Evolutionary conservation across 176 grass and related monocot genomes (phyloP).

Genomic region (Thalia dealbata): DNA sequence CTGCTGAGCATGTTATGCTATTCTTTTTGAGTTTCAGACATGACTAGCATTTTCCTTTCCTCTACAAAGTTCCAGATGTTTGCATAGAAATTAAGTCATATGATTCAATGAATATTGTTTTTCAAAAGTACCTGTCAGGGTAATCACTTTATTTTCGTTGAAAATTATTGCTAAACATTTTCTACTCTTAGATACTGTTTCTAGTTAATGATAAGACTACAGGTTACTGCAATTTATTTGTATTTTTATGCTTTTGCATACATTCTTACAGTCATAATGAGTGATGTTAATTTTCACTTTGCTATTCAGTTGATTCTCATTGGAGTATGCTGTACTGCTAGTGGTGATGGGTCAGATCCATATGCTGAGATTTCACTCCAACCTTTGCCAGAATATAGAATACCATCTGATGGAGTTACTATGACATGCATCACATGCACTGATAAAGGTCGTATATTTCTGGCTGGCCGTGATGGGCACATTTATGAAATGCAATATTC

Average conservation of each 20-base stretch:
- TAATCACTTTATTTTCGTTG: too few relatives aligned
- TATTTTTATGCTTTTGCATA: too few relatives aligned
- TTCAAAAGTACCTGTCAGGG: neutral
- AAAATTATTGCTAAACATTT: too few relatives aligned
- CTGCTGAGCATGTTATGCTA: neutral
- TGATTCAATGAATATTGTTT: too few relatives aligned
- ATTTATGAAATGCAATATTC: constrained; percentile 94
- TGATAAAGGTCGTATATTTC: constrained; percentile 83
- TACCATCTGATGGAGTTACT: constrained; percentile 80
- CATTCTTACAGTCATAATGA: too few relatives aligned
- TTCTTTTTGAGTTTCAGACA: neutral
- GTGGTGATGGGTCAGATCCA: constrained; percentile 66
- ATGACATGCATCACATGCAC: constrained; percentile 84
- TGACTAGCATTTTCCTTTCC: neutral
- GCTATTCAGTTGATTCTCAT: constrained; percentile 56
- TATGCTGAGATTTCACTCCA: constrained; percentile 88
- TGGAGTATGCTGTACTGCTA: constrained; percentile 80
- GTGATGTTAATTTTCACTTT: neutral
- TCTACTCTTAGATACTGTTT: too few relatives aligned
- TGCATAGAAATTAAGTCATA: too few relatives aligned
- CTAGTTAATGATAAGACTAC: too few relatives aligned
- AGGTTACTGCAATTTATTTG: too few relatives aligned
- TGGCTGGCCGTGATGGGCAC: constrained; percentile 75
- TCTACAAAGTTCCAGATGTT: neutral
- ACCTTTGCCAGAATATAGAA: constrained; percentile 78